Conservation (phyloP, 2,329 filamentous ascomycete species). For the Pseudopithomyces maydicus region DNA sequence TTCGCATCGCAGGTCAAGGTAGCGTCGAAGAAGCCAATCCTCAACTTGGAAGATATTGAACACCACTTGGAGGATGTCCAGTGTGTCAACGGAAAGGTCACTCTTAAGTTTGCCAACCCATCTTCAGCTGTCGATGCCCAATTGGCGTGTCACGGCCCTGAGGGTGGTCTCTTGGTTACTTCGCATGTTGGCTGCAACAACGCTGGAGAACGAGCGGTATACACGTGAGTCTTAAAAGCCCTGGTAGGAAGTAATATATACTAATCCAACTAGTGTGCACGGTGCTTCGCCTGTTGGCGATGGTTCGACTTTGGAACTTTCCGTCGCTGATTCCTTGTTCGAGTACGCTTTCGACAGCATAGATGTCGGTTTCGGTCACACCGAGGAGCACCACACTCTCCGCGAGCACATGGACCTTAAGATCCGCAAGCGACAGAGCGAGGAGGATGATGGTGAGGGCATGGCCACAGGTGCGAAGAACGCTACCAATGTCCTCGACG, state of each 20-base stretch:
- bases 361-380: slow-evolving; percentile 40
- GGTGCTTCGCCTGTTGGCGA: slow-evolving; percentile 27
- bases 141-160: slow-evolving; percentile 25
- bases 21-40: slow-evolving; percentile 35
- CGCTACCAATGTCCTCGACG: not conserved
- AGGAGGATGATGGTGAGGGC: slow-evolving; percentile 3
- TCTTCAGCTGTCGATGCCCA: slow-evolving; percentile 31
- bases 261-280: slow-evolving; percentile 24
- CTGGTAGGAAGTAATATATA: not conserved
- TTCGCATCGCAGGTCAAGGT: slow-evolving; percentile 44
- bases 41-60: slow-evolving; percentile 45
- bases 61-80: slow-evolving; percentile 36
- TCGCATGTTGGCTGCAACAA: slow-evolving; percentile 43
- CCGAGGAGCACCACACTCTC: slow-evolving; percentile 32
- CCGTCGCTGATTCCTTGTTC: slow-evolving; percentile 28
- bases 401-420: slow-evolving; percentile 37
- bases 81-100: slow-evolving; percentile 32
- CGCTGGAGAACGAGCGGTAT: slow-evolving; percentile 43
- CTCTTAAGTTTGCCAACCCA: slow-evolving; percentile 34
- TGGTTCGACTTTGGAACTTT: slow-evolving; percentile 31
- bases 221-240: slow-evolving; percentile 26
- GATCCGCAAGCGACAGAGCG: slow-evolving; percentile 21
- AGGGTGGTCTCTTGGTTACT: slow-evolving; percentile 41
- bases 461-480: slow-evolving; percentile 4
- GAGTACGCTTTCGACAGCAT: slow-evolving; percentile 37